These are phyloP conservation scores for Mycena rebaudengoi DNA, from an alignment of 768 basidiomycete genomes.

Conservation along the genomic window DNA sequence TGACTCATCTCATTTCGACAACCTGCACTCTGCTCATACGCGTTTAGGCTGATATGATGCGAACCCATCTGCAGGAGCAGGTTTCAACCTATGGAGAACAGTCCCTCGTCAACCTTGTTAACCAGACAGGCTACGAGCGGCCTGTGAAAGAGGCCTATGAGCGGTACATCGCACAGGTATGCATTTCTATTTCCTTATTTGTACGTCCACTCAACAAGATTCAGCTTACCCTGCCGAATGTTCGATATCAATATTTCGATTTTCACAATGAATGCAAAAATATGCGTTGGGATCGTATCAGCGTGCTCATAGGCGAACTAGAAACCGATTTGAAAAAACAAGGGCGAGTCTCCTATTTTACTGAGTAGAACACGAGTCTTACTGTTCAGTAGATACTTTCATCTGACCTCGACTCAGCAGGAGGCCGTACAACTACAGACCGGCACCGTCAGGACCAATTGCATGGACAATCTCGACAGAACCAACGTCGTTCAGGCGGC, in stretches of 20 bases:
- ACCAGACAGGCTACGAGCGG: slow-evolving; percentile 91
- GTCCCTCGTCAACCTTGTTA: slow-evolving; percentile 89
- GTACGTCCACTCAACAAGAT: slow-evolving; percentile 11
- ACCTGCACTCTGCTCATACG: slow-evolving; percentile 2
- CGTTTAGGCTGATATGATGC: slow-evolving; percentile 71
- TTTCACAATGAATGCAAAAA: slow-evolving; percentile 96
- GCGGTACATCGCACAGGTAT: slow-evolving; percentile 70
- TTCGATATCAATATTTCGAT: slow-evolving; percentile 94
- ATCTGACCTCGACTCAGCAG: slow-evolving; percentile 58
- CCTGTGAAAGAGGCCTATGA: slow-evolving; percentile 97
- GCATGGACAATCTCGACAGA: slow-evolving; percentile 96
- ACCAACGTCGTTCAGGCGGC: slow-evolving; percentile 97
- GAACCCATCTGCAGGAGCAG: slow-evolving; percentile 78
- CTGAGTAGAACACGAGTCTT: neutral
- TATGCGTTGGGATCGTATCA: slow-evolving; percentile 95
- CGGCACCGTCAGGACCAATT: slow-evolving; percentile 91
- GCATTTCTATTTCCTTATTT: slow-evolving; percentile 22
- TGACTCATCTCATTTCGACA: slow-evolving; percentile 35
- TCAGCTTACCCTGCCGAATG: slow-evolving; percentile 69
- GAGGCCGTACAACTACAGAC: slow-evolving; percentile 67
- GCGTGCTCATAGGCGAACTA: slow-evolving; percentile 78
- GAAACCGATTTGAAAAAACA: slow-evolving; percentile 73
- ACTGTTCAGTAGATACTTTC: slow-evolving; percentile 73
- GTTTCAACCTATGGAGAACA: slow-evolving; percentile 79
- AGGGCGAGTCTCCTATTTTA: slow-evolving; percentile 56